Base-by-base conservation (phyloP, 2,329 filamentous ascomycete species). In the Colletotrichum orchidophilum region DNA sequence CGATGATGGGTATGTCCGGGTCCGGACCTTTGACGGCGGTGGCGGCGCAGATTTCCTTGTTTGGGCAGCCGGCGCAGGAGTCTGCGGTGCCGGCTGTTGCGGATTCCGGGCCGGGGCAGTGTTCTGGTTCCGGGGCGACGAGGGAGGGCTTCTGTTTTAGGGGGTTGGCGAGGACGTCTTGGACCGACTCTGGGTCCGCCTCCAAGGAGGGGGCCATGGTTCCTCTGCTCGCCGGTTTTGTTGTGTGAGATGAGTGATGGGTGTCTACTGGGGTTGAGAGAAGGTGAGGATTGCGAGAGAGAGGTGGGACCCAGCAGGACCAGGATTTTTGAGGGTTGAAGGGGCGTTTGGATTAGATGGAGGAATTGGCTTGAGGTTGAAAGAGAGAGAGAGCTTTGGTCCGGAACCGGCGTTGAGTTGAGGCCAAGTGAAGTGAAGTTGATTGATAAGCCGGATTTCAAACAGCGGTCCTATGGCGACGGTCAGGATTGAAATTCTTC, bases 111-210 rank as follows among this genome's bases (percentile, higher is more conserved):
- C 96, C 96, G 3, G 96, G 96, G 78, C 96, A 99, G 85, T 98
- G 95, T 82, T 98, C 95, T 84, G 96, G 96, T 80, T 98, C 95
- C 50, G 96, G 96, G 24, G 96, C 96, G 74, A 98, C 93, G 64
- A 99, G 92, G 74, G 94, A 88, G 1, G 96, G 95, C 62, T 93
- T 92, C 66, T 89, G 86, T 81, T 95, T 95, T 67, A 95, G 86
- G 8, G 94, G 93, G 78, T 94, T 92, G 75, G 90, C 85, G 75
- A 97, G 85, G 73, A 95, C 92, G 70, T 94, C 91, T 73, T 91
- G 86, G 62, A 91, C 86, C 76, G 92, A 90, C 83, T 97, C 93
- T 54, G 97, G 85, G 60, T 92, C 88, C 77, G 92, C 91, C 84
- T 97, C 93, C 57, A 97, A 85, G 27, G 93, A 94, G 21, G 94